Evolutionary conservation across 495 filamentous ascomycete genomes (phyloP).

Genomic region (Penicillium soppii): DNA sequence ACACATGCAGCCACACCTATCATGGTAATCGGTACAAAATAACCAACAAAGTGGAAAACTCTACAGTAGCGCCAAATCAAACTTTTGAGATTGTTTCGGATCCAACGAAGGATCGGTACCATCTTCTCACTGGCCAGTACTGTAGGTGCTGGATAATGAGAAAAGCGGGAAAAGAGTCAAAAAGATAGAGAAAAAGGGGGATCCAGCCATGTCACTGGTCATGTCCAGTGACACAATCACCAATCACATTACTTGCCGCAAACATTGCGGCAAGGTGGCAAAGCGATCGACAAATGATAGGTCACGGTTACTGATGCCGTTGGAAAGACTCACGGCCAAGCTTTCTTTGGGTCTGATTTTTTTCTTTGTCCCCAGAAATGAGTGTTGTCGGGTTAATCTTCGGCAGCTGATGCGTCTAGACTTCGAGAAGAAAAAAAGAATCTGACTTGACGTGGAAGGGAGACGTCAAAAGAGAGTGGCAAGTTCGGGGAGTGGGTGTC

Average conservation of each 20-base stretch:
- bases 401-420: neutral
- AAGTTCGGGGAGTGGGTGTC: neutral
- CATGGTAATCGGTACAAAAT: no score
- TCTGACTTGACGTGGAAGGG: neutral
- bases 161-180: neutral
- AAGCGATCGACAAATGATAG: conserved; percentile 1
- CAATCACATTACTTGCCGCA: neutral
- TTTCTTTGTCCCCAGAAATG: neutral
- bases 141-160: neutral
- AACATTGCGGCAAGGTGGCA: neutral
- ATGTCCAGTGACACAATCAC: conserved; percentile 7
- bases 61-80: conserved; percentile 1
- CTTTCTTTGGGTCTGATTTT: neutral
- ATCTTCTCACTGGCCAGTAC: neutral
- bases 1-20: no score
- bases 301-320: neutral
- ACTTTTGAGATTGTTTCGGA: conserved; percentile 1
- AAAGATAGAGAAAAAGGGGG: neutral
- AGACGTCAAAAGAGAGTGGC: neutral
- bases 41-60: no score
- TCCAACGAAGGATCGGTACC: neutral
- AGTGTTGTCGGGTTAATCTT: neutral
- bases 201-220: conserved; percentile 17
- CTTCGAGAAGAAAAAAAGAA: no score
- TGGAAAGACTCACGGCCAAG: neutral